Conservation (phyloP, 164 flowering plant genomes). For the Chimonanthus praecox region DNA sequence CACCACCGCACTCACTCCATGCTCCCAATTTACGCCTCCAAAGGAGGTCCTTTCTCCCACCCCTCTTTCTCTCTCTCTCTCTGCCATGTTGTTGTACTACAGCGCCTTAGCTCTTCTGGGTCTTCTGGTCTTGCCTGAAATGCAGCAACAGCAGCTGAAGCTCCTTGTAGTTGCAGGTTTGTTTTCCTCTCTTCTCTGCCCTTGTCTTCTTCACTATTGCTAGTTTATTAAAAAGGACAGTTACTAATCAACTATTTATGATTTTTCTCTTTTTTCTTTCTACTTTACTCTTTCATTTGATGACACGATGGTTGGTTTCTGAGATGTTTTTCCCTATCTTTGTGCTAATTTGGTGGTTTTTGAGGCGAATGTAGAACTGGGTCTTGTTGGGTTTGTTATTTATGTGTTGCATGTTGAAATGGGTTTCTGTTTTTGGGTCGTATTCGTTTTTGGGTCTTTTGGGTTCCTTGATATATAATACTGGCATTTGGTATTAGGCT, state of each 20-base stretch:
- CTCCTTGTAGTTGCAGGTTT: slow-evolving; percentile 13
- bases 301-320: background rate
- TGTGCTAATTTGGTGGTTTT: background rate
- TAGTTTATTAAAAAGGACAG: background rate
- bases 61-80: background rate
- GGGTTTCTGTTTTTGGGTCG: background rate
- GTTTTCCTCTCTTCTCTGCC: slow-evolving; percentile 3
- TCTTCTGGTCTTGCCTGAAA: slow-evolving; percentile 25
- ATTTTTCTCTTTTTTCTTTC: background rate
- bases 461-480: background rate
- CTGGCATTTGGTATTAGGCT: background rate
- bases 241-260: background rate
- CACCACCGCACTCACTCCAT: background rate
- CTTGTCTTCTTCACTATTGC: background rate
- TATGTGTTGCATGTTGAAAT: background rate
- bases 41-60: background rate
- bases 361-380: slow-evolving; percentile 8
- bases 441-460: background rate
- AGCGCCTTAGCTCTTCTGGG: slow-evolving; percentile 15
- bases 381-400: slow-evolving; percentile 2
- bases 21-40: background rate
- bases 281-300: background rate
- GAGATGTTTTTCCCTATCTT: background rate
- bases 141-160: slow-evolving; percentile 11
- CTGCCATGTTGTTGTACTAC: slow-evolving; percentile 21